phyloP scores from a whole-genome alignment of 139 green algal genomes.

The Limnomonas spitsbergensis region DNA sequence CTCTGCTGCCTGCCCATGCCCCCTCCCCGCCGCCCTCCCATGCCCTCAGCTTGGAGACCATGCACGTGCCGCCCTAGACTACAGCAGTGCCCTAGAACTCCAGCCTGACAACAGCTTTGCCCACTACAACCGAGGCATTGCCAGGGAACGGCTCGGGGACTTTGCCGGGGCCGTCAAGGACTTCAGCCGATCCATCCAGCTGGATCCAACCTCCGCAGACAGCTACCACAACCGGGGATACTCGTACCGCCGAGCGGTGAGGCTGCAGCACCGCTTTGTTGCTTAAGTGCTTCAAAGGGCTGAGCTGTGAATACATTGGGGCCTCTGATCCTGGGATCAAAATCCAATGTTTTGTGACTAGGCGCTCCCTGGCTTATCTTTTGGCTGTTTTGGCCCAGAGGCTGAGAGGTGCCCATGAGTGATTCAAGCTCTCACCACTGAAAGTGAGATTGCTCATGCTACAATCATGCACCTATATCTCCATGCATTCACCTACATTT shows the following conservation, averaged over 20 bases:
- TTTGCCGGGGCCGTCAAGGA: constrained; percentile 28
- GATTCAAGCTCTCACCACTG: too few species aligned
- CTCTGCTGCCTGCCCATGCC: too few species aligned
- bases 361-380: background rate
- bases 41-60: constrained; percentile 55
- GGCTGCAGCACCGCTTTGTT: background rate
- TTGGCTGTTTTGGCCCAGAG: background rate
- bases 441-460: too few species aligned
- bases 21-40: too few species aligned
- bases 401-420: too few species aligned
- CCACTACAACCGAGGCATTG: constrained; percentile 86
- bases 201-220: constrained; percentile 73
- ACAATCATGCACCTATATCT: too few species aligned
- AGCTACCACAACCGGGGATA: constrained; percentile 90
- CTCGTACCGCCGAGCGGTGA: constrained; percentile 65
- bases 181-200: constrained; percentile 68
- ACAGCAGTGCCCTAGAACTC: constrained; percentile 58
- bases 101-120: constrained; percentile 65
- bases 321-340: too few species aligned
- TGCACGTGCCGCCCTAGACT: constrained; percentile 62
- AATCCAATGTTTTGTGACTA: background rate
- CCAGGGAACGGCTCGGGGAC: constrained; percentile 37
- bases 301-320: background rate
- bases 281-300: background rate
- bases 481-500: too few species aligned